Evolutionary conservation across 2,329 filamentous ascomycete species (phyloP).

Genomic region (Zarea fungicola): DNA sequence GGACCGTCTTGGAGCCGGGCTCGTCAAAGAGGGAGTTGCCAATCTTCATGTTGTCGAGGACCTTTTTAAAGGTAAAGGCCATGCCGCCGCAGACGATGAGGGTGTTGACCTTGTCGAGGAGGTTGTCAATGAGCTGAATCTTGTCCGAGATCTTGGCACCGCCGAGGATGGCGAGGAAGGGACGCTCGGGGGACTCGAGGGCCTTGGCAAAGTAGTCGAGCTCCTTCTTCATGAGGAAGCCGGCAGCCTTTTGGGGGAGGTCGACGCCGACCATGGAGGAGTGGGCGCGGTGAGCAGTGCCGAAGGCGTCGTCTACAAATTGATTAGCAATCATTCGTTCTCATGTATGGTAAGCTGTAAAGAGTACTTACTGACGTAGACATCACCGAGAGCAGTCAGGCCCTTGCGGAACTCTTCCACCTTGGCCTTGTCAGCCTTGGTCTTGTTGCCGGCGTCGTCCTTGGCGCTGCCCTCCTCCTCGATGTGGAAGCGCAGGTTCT

Average conservation of each 20-base stretch:
- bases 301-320: constrained; percentile 86
- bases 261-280: constrained; percentile 98
- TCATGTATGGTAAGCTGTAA: not conserved
- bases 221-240: constrained; percentile 99
- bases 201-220: constrained; percentile 99
- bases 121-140: constrained; percentile 98
- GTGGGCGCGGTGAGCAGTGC: constrained; percentile 96
- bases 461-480: constrained; percentile 97
- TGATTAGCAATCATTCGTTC: not conserved
- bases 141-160: constrained; percentile 99
- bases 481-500: constrained; percentile 97
- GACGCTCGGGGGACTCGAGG: constrained; percentile 85
- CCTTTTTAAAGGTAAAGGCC: constrained; percentile 99
- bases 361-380: constrained; percentile 79
- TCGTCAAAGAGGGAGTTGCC: constrained; percentile 91
- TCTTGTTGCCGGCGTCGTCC: constrained; percentile 92
- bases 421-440: constrained; percentile 91
- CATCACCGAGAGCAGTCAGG: constrained; percentile 86
- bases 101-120: constrained; percentile 95
- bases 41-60: constrained; percentile 83
- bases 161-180: constrained; percentile 97
- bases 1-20: constrained; percentile 86
- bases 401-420: constrained; percentile 93
- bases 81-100: constrained; percentile 95
- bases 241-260: constrained; percentile 92